Conservation (phyloP, 2,329 filamentous ascomycete species). For the Paracorniculantispora psalliotae region DNA sequence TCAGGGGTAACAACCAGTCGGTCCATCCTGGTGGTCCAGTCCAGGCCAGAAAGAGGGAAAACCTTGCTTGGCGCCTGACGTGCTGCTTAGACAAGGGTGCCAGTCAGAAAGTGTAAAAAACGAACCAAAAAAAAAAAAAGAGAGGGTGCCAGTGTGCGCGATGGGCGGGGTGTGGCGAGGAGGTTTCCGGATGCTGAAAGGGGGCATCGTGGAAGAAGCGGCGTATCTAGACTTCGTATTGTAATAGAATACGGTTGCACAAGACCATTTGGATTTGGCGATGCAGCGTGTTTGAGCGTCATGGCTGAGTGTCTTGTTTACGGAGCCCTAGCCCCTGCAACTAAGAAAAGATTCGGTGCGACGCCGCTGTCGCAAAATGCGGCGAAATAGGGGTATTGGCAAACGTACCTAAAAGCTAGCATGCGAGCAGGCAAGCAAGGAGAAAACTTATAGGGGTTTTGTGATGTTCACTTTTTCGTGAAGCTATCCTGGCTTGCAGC, state of each 20-base stretch:
- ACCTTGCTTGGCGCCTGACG: background rate
- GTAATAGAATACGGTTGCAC: no score
- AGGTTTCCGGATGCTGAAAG: background rate
- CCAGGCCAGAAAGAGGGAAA: background rate
- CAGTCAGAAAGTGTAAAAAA: background rate
- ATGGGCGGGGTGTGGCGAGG: background rate
- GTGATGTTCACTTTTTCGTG: background rate
- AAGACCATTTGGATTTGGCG: no score
- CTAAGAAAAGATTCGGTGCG: no score
- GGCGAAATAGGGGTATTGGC: no score
- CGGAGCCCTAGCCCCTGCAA: no score
- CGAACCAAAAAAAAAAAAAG: background rate
- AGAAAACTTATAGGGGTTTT: background rate
- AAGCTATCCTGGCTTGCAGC: background rate
- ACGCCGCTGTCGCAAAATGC: no score
- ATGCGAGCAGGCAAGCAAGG: background rate
- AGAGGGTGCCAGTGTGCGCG: background rate
- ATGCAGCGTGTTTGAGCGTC: no score
- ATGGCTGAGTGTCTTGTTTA: no score
- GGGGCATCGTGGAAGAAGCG: no score
- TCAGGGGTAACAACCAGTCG: conserved; percentile 3
- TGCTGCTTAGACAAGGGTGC: background rate
- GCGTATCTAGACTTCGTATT: no score
- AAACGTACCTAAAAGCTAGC: no score
- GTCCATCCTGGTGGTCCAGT: background rate